Percentiles rank a stretch among this genome's conserved stretches.
phyloP scores from a whole-genome alignment of 2,329 filamentous ascomycete species.

The Microdochium nivale region DNA sequence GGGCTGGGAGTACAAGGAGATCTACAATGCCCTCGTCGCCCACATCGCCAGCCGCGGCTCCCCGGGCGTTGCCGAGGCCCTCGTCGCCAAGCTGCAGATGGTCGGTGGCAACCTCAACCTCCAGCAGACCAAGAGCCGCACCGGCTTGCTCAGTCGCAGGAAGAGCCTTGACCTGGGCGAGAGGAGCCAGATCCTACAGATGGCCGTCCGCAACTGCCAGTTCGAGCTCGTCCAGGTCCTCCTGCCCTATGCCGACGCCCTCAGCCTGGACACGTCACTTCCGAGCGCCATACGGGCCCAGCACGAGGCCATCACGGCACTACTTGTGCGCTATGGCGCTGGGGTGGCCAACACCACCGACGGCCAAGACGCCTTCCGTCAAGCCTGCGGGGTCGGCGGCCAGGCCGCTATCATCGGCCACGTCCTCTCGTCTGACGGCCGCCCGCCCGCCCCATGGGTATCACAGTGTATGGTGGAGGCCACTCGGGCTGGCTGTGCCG shows the following conservation, averaged over 20 bases:
- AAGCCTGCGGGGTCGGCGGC: slow-evolving; percentile 36
- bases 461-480: slow-evolving; percentile 46
- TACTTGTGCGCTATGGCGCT: slow-evolving; percentile 43
- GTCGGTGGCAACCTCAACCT: slow-evolving; percentile 44
- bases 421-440: slow-evolving; percentile 39
- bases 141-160: slow-evolving; percentile 36
- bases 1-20: slow-evolving; percentile 41
- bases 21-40: slow-evolving; percentile 40
- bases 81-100: slow-evolving; percentile 39
- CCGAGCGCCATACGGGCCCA: slow-evolving; percentile 37
- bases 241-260: slow-evolving; percentile 41
- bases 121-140: slow-evolving; percentile 33
- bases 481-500: slow-evolving; percentile 36
- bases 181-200: slow-evolving; percentile 39
- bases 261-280: slow-evolving; percentile 40
- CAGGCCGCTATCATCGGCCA: slow-evolving; percentile 37
- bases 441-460: slow-evolving; percentile 30
- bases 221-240: slow-evolving; percentile 45
- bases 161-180: slow-evolving; percentile 42
- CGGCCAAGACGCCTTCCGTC: slow-evolving; percentile 44
- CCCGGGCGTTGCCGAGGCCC: slow-evolving; percentile 46
- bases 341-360: slow-evolving; percentile 36
- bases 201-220: slow-evolving; percentile 40
- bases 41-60: slow-evolving; percentile 41
- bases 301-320: slow-evolving; percentile 32